Percentiles rank a stretch among this genome's conserved stretches.
phyloP scores from a whole-genome alignment of 768 basidiomycete genomes.

The Leccinum subgranulosum region DNA sequence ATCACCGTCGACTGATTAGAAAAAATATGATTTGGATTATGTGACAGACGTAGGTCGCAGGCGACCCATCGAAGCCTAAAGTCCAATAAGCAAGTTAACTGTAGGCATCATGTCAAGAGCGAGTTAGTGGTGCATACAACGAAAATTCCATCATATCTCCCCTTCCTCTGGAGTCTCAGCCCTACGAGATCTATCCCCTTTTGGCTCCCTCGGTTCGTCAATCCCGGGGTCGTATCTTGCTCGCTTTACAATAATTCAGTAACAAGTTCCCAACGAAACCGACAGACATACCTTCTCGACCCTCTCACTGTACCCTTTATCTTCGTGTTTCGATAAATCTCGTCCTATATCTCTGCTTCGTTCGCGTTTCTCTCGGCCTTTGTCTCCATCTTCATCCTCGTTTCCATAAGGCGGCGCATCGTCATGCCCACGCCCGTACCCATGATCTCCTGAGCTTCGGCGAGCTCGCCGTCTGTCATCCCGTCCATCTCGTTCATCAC shows the following conservation, averaged over 20 bases:
- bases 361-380: slow-evolving; percentile 40
- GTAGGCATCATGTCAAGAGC: not conserved
- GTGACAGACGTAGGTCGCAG: not conserved
- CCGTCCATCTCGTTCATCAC: slow-evolving; percentile 55
- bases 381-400: slow-evolving; percentile 39
- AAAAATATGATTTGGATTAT: slow-evolving; percentile 2
- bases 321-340: slow-evolving; percentile 38
- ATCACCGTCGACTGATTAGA: not conserved
- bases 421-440: slow-evolving; percentile 45
- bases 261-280: not conserved
- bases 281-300: slow-evolving; percentile 57
- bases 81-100: slow-evolving; percentile 1
- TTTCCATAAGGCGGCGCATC: slow-evolving; percentile 39
- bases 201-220: slow-evolving; percentile 44
- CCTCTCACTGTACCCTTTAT: slow-evolving; percentile 50
- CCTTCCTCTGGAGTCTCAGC: slow-evolving; percentile 87
- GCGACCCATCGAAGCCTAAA: not conserved
- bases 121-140: slow-evolving; percentile 8
- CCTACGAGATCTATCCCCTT: slow-evolving; percentile 38
- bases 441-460: slow-evolving; percentile 39
- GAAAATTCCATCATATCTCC: slow-evolving; percentile 56
- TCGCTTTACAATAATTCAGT: slow-evolving; percentile 38
- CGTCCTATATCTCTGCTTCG: slow-evolving; percentile 42
- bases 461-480: slow-evolving; percentile 47
- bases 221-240: slow-evolving; percentile 49